Percentiles rank a stretch among this genome's conserved stretches.
These are phyloP conservation scores for Skeletonema marinoi DNA, from an alignment of 108 stramenopile genomes.

Conservation along the genomic window DNA sequence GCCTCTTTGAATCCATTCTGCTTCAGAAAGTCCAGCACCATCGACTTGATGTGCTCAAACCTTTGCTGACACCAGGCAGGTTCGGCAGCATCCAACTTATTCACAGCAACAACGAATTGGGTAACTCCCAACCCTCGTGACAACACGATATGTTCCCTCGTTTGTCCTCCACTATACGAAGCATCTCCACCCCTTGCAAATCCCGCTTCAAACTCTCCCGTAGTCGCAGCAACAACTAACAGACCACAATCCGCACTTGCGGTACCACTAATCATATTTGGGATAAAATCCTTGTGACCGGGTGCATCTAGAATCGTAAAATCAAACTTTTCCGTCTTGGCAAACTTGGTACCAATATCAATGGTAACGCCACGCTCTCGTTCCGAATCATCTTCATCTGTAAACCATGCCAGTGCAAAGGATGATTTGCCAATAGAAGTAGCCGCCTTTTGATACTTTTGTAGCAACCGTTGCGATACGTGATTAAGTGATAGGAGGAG, in stretches of 20 bases:
- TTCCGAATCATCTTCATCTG: constrained; percentile 71
- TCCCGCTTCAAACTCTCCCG: constrained; percentile 84
- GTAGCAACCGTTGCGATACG: constrained; percentile 55
- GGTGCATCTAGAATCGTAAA: constrained; percentile 66
- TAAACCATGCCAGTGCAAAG: constrained; percentile 81
- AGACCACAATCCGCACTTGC: constrained; percentile 77
- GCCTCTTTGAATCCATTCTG: constrained; percentile 50
- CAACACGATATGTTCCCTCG: constrained; percentile 82
- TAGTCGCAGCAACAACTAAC: constrained; percentile 78
- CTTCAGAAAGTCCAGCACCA: constrained; percentile 52
- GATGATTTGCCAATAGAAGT: constrained; percentile 68
- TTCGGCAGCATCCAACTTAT: constrained; percentile 82
- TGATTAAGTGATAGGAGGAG: constrained; percentile 63
- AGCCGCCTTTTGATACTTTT: constrained; percentile 66
- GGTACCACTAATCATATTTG: constrained; percentile 57
- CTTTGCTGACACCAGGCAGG: constrained; percentile 62
- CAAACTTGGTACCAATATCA: constrained; percentile 62
- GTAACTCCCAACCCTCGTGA: constrained; percentile 77
- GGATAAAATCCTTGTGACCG: constrained; percentile 56
- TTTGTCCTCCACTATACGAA: constrained; percentile 58
- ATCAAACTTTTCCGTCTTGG: constrained; percentile 30
- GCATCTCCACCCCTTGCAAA: constrained; percentile 37
- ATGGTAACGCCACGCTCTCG: constrained; percentile 81
- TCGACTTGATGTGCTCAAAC: constrained; percentile 56
- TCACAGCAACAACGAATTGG: constrained; percentile 84